Evolutionary conservation across 2,329 filamentous ascomycete genomes (phyloP), one percentile per base, ranked within the genome.

Genomic region (Hypoxylon sp.): DNA sequence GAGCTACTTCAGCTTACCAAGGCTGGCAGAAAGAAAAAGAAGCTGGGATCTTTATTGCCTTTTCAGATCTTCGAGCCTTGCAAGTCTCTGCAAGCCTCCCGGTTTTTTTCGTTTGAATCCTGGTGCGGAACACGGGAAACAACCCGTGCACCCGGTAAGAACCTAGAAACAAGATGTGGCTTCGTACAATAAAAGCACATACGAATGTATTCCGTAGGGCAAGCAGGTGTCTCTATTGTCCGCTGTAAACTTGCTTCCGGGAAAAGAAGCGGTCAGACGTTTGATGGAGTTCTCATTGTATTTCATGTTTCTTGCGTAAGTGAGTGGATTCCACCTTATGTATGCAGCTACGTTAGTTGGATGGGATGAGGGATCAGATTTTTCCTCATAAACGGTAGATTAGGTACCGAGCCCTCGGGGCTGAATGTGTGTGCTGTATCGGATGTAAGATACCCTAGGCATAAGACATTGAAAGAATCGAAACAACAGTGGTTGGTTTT

Each of bases 61-160:
- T 42, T 65, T 66, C 31, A 24, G 63, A 65, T 57, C 55, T 53
- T 44, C 11, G 42, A 67, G 66, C 62, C 50, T 62, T 65, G 42
- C 33, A 52, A 53, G 29, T 31, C 29, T 3, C 48, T 51, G 44
- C 58, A 64, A 70, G 62, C 65, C 66, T 69, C 69, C 66, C 69
- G 66, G 37, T 58, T 69, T 71, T 68, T 63, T 35, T 66, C 63
- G 66, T 71, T 69, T 71, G 69, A 60, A 63, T 67, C 53, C 66
- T 66, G 57, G 58, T 44, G 39, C 55, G 69, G 66, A 51, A 71
- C 39, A 63, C 51, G 59, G 63, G 59, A 55, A 48, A 39, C 14
- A 65, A 50, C 9, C 67, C 55, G 50, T 39, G 57, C 64, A 59
- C 62, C 66, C 39, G 60, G 66, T 64, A 65, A 63, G 66, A 55